These are phyloP conservation scores for Coemansia sp. DNA, from an alignment of 192 early-diverging fungal genomes.

Conservation along the genomic window DNA sequence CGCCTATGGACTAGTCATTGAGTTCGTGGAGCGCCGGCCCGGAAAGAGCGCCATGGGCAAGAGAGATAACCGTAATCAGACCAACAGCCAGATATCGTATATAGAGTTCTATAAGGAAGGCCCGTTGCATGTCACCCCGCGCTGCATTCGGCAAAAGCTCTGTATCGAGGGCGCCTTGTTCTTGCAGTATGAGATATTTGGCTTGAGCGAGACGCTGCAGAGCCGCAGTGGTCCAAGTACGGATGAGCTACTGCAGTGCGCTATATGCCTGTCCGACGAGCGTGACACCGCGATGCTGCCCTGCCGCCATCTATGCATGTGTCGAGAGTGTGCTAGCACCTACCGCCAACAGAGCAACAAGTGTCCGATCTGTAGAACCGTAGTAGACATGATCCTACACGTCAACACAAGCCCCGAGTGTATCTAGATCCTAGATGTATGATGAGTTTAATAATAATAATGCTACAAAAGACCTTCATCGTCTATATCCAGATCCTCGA, in stretches of 20 bases:
- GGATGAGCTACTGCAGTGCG: conserved; percentile 65
- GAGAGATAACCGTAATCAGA: neutral
- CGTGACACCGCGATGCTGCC: conserved; percentile 76
- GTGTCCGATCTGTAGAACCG: conserved; percentile 53
- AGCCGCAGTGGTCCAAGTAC: neutral
- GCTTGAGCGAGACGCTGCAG: conserved; percentile 36
- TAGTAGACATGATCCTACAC: conserved; percentile 45
- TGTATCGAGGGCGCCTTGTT: conserved; percentile 33
- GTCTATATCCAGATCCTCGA: neutral
- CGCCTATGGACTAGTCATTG: conserved; percentile 46
- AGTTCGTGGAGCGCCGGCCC: conserved; percentile 31
- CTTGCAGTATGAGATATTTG: conserved; percentile 50
- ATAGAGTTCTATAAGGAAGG: conserved; percentile 47
- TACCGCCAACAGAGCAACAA: conserved; percentile 60
- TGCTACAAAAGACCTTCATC: neutral
- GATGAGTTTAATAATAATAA: neutral
- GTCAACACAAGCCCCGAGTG: conserved; percentile 17
- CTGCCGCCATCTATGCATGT: conserved; percentile 83
- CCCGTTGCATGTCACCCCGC: conserved; percentile 28
- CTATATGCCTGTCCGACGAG: conserved; percentile 76
- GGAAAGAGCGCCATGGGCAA: neutral
- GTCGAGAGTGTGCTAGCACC: conserved; percentile 72
- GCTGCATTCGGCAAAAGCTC: conserved; percentile 50
- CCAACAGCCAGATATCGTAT: conserved; percentile 45
- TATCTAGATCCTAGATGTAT: neutral